Conservation (phyloP, 1,284 basidiomycete species). For the Ceratobasidium sp. region DNA sequence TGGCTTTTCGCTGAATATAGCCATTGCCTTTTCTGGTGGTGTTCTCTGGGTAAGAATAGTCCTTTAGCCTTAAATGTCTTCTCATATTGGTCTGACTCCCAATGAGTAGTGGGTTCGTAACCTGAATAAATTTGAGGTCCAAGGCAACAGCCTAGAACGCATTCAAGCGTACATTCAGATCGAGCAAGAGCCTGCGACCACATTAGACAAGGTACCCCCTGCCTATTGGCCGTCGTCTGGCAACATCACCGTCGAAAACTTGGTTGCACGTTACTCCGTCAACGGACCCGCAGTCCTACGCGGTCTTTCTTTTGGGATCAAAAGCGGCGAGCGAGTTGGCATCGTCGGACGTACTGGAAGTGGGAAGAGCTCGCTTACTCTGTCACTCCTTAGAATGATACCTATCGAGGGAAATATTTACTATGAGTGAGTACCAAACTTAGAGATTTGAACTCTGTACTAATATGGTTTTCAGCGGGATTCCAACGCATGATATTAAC, state of each 20-base stretch:
- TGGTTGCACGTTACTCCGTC: constrained; percentile 70
- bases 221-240: constrained; percentile 86
- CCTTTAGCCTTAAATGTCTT: not conserved
- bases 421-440: constrained; percentile 56
- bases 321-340: constrained; percentile 73
- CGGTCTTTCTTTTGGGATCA: constrained; percentile 68
- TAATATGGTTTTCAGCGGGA: constrained; percentile 43
- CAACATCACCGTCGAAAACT: constrained; percentile 71
- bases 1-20: constrained; percentile 48
- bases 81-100: not conserved
- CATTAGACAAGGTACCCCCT: constrained; percentile 69
- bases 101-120: constrained; percentile 54
- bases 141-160: constrained; percentile 74
- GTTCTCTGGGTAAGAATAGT: constrained; percentile 40
- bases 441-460: not conserved
- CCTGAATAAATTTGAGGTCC: constrained; percentile 61
- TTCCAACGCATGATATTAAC: constrained; percentile 65
- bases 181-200: constrained; percentile 75
- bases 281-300: constrained; percentile 68
- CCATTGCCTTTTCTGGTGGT: constrained; percentile 45
- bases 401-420: constrained; percentile 60
- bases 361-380: constrained; percentile 62
- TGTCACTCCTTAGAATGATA: constrained; percentile 62
- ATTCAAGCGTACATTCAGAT: constrained; percentile 79
- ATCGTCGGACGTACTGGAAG: constrained; percentile 82